Conservation (phyloP, 768 basidiomycete species). For the Multifurca ochricompacta region DNA sequence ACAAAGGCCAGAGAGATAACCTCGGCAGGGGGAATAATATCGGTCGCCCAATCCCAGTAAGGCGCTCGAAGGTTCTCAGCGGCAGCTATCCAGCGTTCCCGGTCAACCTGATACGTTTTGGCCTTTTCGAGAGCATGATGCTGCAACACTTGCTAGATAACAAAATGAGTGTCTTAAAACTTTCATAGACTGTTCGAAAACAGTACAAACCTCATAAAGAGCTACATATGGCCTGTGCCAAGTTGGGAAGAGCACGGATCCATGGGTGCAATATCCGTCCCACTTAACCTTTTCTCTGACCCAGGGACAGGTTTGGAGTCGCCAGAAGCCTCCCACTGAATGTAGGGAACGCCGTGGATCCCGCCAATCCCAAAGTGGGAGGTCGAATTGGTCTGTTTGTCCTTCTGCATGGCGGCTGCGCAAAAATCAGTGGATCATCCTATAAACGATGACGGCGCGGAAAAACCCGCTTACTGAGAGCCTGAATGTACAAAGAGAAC, state of each 20-base stretch:
- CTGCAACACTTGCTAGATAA: constrained; percentile 39
- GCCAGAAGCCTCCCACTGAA: constrained; percentile 36
- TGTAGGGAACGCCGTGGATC: constrained; percentile 46
- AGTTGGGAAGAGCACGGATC: constrained; percentile 43
- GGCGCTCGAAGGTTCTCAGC: constrained; percentile 35
- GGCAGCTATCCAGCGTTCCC: constrained; percentile 27
- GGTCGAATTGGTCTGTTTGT: constrained; percentile 26
- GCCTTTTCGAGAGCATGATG: constrained; percentile 35
- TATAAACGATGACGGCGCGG: background rate
- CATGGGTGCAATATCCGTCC: constrained; percentile 48
- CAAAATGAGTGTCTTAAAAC: too few relatives aligned
- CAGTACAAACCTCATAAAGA: background rate
- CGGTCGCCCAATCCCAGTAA: constrained; percentile 46
- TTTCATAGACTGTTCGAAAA: too few relatives aligned
- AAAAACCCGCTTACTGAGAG: constrained; percentile 34
- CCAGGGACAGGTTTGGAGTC: constrained; percentile 22
- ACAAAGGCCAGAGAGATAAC: constrained; percentile 31
- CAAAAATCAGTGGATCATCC: background rate
- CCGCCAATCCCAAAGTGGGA: constrained; percentile 42
- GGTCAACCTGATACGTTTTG: constrained; percentile 28
- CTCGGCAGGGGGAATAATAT: constrained; percentile 31
- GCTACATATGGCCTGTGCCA: constrained; percentile 40
- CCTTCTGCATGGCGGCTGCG: constrained; percentile 27
- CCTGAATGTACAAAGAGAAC: constrained; percentile 45
- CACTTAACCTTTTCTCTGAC: too few relatives aligned